Conservation (phyloP, 2,329 filamentous ascomycete genomes). For the Ascomycota sp. region DNA sequence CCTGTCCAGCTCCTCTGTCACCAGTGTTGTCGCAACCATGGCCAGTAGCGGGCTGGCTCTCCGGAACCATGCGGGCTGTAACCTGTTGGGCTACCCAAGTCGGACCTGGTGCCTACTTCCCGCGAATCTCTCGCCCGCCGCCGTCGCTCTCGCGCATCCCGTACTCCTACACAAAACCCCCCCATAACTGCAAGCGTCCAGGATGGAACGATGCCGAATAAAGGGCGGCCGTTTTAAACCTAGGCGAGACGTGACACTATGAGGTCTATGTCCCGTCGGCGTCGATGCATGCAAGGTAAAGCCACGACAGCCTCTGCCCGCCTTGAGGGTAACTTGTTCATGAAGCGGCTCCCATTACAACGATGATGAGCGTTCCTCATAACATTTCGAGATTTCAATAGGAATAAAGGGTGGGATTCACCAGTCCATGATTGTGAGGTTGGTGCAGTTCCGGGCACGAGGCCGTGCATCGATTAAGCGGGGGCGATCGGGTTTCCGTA, state of each 20-base stretch:
- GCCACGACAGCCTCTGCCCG: constrained; percentile 3
- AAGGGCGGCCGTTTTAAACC: constrained; percentile 8
- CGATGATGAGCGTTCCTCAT: neutral
- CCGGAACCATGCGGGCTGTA: constrained; percentile 5
- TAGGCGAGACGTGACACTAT: constrained; percentile 6
- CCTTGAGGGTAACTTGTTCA: constrained; percentile 2
- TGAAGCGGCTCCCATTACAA: neutral
- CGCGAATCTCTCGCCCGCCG: constrained; percentile 10
- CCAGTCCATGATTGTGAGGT: constrained; percentile 1
- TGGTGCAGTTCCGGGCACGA: constrained; percentile 3
- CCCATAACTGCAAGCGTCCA: constrained; percentile 1
- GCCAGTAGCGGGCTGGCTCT: constrained; percentile 8
- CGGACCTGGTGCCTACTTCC: constrained; percentile 6
- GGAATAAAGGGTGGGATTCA: neutral
- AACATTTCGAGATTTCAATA: too few species aligned
- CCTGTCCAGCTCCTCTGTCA: constrained; percentile 12
- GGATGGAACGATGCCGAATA: constrained; percentile 5
- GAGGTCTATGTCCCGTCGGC: constrained; percentile 5
- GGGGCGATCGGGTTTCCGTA: neutral
- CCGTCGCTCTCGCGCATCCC: constrained; percentile 10
- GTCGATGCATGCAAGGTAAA: constrained; percentile 8
- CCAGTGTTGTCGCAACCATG: constrained; percentile 9
- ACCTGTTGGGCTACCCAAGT: constrained; percentile 5
- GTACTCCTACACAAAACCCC: constrained; percentile 2
- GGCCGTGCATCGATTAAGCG: neutral